Evolutionary conservation across 805 yeast genomes (phyloP), one percentile per base, ranked within the genome.

Genomic region (Starmerella tilneyi): DNA sequence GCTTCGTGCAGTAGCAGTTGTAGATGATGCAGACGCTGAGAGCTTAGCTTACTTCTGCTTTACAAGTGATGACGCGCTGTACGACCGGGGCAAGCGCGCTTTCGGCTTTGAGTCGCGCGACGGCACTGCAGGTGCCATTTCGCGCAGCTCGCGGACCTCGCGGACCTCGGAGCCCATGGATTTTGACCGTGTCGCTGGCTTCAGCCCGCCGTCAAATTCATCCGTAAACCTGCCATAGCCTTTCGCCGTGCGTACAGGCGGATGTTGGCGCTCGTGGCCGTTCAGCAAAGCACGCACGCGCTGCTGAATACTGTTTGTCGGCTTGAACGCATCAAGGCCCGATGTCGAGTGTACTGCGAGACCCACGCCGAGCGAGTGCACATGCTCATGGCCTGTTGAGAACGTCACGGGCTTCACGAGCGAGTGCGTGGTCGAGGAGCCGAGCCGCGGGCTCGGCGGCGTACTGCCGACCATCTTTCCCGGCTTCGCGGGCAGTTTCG

Each of bases 151-250:
- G 19, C 38, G 38, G 19, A 34, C 38, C 30, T 36, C 40, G 29
- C 40, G 40, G 30, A 24, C 40, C 22, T 36, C 40, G 19, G 40
- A 36, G 13, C 40, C 40, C 40, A 36, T 36, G 16, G 40, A 36
- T 22, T 24, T 23, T 22, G 40, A 36, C 22, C 40, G 41, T 26
- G 24, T n/a, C 29, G 26, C 46, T 21, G 38, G 39, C 24, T 42
- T 15, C 24, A 24, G 17, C 28, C n/a, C 41, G 21, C n/a, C 44
- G 30, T 27, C 38, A 29, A 21, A 19, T 15, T 26, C 50, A 40
- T 72, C 79, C 0, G 88, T 78, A 58, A 73, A 83, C 58, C 76
- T 75, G 7, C 95, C 95, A 61, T 86, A 85, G 0, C 95, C 95
- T 5, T 69, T 62, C 0, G 94, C 94, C 0, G 89, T 78, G 54